Evolutionary conservation across 2,329 filamentous ascomycete species (phyloP).

Genomic region (Penicillium sp.): DNA sequence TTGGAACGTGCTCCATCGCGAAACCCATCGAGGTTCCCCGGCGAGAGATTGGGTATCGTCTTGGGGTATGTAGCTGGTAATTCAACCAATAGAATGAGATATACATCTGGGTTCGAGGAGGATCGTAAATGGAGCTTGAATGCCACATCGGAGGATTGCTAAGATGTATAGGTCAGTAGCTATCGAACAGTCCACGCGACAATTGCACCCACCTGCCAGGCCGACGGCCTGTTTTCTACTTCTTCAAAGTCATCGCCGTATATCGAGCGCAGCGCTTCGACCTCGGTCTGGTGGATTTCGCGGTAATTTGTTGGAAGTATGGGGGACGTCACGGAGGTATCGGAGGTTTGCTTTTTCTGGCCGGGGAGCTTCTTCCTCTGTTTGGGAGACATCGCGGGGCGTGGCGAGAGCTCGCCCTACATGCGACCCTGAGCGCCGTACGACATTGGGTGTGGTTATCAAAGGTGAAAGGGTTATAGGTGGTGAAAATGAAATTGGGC

Average conservation of each 20-base stretch:
- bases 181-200: conserved; percentile 9
- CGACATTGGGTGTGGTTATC: conserved; percentile 13
- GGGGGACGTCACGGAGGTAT: conserved; percentile 33
- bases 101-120: conserved; percentile 67
- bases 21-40: conserved; percentile 63
- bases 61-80: conserved; percentile 90
- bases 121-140: conserved; percentile 78
- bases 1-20: conserved; percentile 68
- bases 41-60: conserved; percentile 66
- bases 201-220: conserved; percentile 69
- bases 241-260: conserved; percentile 84
- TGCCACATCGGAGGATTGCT: conserved; percentile 73
- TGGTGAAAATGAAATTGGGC: conserved; percentile 5
- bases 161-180: conserved; percentile 10
- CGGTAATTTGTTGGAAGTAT: conserved; percentile 61
- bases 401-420: conserved; percentile 30
- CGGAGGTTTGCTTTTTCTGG: conserved; percentile 36
- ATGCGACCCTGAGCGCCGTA: conserved; percentile 19
- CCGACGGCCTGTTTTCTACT: conserved; percentile 63
- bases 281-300: conserved; percentile 81
- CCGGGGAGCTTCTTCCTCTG: conserved; percentile 40
- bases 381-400: conserved; percentile 46
- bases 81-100: conserved; percentile 69
- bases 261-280: conserved; percentile 79
- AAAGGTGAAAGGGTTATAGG: conserved; percentile 2